Percentiles rank a stretch among this genome's conserved stretches.
Evolutionary conservation across 2,329 filamentous ascomycete genomes (phyloP).

Genomic region (Rosellinia necatrix): DNA sequence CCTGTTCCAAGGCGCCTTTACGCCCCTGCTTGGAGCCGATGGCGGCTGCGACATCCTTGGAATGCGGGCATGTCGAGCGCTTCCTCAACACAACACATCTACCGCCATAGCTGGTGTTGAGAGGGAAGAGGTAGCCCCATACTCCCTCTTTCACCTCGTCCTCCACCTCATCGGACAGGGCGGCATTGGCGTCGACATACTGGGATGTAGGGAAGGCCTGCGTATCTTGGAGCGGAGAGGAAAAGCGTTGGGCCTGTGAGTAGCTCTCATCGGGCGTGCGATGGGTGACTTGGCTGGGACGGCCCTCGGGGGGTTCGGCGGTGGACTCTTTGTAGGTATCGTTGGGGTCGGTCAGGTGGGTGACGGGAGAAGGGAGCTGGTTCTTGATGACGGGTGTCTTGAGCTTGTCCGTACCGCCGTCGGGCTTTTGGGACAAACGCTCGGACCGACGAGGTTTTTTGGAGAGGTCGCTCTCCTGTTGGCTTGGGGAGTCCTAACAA

Average conservation of each 20-base stretch:
- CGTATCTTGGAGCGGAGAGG: constrained; percentile 67
- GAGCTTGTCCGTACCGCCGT: constrained; percentile 44
- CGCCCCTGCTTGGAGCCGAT: constrained; percentile 46
- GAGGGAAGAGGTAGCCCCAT: constrained; percentile 91
- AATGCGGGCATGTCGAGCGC: constrained; percentile 69
- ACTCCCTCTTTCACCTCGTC: constrained; percentile 85
- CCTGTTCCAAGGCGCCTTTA: constrained; percentile 56
- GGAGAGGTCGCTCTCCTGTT: constrained; percentile 62
- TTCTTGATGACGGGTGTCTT: constrained; percentile 65
- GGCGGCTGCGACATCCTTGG: constrained; percentile 50
- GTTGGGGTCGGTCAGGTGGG: constrained; percentile 60
- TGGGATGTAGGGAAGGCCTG: constrained; percentile 69
- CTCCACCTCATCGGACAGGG: constrained; percentile 79
- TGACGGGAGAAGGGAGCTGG: constrained; percentile 80
- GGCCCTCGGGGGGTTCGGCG: constrained; percentile 68
- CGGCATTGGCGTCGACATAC: constrained; percentile 72
- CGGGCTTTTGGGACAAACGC: constrained; percentile 63
- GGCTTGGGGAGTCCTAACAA: constrained; percentile 52
- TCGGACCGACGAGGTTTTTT: constrained; percentile 87
- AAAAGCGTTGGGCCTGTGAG: constrained; percentile 51
- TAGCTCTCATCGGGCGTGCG: constrained; percentile 54
- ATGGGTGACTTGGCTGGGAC: constrained; percentile 59
- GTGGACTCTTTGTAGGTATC: constrained; percentile 69
- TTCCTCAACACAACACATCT: constrained; percentile 75
- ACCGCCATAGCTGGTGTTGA: constrained; percentile 71